Percentiles rank a stretch among this genome's conserved stretches.
Conservation (phyloP, 306 rosid species). For the Quercus rubra region DNA sequence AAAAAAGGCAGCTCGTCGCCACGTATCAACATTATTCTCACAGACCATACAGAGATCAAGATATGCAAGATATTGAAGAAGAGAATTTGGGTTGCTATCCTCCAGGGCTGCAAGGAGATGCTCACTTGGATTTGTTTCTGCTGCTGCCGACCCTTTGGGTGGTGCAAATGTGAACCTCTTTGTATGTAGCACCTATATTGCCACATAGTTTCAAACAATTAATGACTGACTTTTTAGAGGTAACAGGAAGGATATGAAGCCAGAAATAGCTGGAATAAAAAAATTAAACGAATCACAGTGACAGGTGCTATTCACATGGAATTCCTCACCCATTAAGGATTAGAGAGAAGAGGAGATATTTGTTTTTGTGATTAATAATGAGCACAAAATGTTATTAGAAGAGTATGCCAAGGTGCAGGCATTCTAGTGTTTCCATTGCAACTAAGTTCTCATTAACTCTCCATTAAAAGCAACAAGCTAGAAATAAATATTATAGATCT, state of each 20-base stretch:
- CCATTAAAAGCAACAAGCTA: neutral
- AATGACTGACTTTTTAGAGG: slow-evolving; percentile 14
- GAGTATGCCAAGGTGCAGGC: neutral
- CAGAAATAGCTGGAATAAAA: neutral
- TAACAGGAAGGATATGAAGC: neutral
- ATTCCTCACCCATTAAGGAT: neutral
- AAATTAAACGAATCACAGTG: neutral
- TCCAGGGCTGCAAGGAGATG: slow-evolving; percentile 90
- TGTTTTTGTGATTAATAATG: too few species aligned
- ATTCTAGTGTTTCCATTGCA: neutral
- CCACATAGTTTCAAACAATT: slow-evolving; percentile 20
- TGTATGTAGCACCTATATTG: slow-evolving; percentile 70
- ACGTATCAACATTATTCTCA: slow-evolving; percentile 85
- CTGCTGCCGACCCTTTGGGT: slow-evolving; percentile 97
- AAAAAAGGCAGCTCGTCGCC: slow-evolving; percentile 96
- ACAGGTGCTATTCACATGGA: neutral
- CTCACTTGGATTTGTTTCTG: slow-evolving; percentile 95
- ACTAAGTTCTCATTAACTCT: neutral
- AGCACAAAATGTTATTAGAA: too few species aligned
- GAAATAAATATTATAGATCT: neutral
- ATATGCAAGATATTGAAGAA: slow-evolving; percentile 88
- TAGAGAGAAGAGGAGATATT: neutral
- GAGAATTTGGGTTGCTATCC: slow-evolving; percentile 73
- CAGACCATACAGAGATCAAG: slow-evolving; percentile 94
- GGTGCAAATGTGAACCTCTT: slow-evolving; percentile 88